Evolutionary conservation across 2,329 filamentous ascomycete species (phyloP).

Genomic region (Curvularia verruculosa): DNA sequence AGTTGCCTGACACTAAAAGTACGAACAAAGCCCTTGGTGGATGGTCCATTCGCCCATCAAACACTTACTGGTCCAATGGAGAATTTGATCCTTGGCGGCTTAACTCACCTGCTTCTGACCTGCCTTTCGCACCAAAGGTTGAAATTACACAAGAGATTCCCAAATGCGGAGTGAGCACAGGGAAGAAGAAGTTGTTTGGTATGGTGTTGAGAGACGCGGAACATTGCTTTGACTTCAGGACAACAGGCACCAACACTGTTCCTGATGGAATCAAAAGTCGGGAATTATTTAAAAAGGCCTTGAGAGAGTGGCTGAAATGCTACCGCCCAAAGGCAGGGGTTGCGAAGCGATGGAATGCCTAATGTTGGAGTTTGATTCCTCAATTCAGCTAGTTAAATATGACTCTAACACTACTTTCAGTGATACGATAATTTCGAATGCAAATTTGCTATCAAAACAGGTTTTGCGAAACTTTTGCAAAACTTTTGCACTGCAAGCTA

Average conservation of each 20-base stretch:
- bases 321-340: background rate
- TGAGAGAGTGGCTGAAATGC: background rate
- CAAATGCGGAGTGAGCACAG: conserved; percentile 49
- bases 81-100: conserved; percentile 62
- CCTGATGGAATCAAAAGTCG: conserved; percentile 1
- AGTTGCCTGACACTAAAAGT: conserved; percentile 54
- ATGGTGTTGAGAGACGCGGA: conserved; percentile 46
- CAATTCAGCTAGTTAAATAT: no score
- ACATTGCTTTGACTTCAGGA: conserved; percentile 3
- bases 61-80: conserved; percentile 58
- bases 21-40: conserved; percentile 54
- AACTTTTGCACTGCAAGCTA: no score
- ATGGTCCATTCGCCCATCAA: conserved; percentile 59
- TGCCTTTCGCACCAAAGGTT: conserved; percentile 50
- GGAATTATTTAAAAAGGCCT: conserved; percentile 1
- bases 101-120: conserved; percentile 18
- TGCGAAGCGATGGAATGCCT: background rate
- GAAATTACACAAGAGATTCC: background rate
- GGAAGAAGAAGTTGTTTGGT: conserved; percentile 53
- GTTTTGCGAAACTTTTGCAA: no score
- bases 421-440: no score
- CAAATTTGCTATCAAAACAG: no score
- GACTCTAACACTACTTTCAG: no score
- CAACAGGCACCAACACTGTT: background rate
- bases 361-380: no score